Evolutionary conservation across 2,329 filamentous ascomycete genomes (phyloP).

Genomic region (Pestalotiopsis sp.): DNA sequence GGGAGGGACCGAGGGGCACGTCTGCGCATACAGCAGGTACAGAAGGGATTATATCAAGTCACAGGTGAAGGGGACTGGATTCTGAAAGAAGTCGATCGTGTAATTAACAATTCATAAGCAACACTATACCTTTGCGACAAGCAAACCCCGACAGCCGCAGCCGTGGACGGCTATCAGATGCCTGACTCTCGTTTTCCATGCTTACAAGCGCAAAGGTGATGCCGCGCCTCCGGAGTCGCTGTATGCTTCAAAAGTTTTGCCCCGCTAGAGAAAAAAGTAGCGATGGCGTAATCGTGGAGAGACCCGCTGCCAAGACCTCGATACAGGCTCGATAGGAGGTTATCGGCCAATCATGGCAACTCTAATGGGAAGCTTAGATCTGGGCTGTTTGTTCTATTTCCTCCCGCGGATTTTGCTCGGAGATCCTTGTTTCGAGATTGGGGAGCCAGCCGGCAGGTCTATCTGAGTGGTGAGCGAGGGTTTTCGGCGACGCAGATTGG

Average conservation of each 20-base stretch:
- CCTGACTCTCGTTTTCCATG: not conserved
- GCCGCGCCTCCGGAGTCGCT: slow-evolving; percentile 4
- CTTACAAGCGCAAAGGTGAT: not conserved
- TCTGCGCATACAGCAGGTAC: no score
- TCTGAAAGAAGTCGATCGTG: not conserved
- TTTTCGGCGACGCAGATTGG: not conserved
- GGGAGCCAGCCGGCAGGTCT: not conserved
- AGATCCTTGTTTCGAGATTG: not conserved
- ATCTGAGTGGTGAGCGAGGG: not conserved
- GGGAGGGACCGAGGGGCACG: no score
- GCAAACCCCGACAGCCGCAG: not conserved
- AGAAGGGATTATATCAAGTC: not conserved
- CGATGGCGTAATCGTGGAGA: slow-evolving; percentile 4
- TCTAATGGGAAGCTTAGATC: not conserved
- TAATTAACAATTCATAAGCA: not conserved
- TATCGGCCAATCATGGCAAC: not conserved
- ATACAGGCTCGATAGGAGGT: not conserved
- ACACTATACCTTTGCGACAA: slow-evolving; percentile 1
- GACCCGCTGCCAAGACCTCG: not conserved
- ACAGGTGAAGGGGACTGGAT: not conserved
- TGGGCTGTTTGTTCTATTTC: not conserved
- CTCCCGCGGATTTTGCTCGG: slow-evolving; percentile 5
- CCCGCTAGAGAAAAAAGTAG: slow-evolving; percentile 6
- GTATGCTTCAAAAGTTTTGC: not conserved
- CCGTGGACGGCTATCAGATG: not conserved